Percentiles rank a stretch among this genome's conserved stretches.
Evolutionary conservation across 2,329 filamentous ascomycete genomes (phyloP).

Genomic region (Amauroascus verrucosus): DNA sequence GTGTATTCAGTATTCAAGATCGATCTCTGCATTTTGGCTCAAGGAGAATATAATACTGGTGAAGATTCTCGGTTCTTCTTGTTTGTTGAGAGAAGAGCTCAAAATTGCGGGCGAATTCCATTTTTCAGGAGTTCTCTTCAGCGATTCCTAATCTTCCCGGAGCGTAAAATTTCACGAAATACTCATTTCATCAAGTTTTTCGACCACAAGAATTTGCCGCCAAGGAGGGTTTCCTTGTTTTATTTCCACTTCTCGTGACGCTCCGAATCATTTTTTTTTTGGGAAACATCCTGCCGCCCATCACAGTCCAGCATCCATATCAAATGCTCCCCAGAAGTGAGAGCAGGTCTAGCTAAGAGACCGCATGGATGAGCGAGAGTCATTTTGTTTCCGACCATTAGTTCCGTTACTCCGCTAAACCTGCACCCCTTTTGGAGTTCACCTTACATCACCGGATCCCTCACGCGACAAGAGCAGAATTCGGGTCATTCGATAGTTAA

Average conservation of each 20-base stretch:
- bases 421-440: background rate
- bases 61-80: too few species aligned
- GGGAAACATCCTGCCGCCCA: background rate
- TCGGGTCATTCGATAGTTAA: background rate
- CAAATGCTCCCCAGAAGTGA: background rate
- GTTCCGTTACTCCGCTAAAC: background rate
- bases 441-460: constrained; percentile 5
- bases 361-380: background rate
- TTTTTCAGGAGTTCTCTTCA: background rate
- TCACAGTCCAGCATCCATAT: background rate
- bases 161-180: background rate
- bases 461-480: constrained; percentile 7
- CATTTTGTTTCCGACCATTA: background rate
- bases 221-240: constrained; percentile 7
- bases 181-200: background rate
- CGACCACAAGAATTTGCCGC: background rate
- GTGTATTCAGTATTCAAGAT: too few species aligned
- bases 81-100: too few species aligned
- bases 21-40: too few species aligned
- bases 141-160: constrained; percentile 6
- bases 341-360: background rate
- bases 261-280: background rate
- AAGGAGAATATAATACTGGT: too few species aligned
- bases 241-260: background rate
- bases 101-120: too few species aligned